Conservation (phyloP, 140 eudicot genomes). For the Stevia rebaudiana region DNA sequence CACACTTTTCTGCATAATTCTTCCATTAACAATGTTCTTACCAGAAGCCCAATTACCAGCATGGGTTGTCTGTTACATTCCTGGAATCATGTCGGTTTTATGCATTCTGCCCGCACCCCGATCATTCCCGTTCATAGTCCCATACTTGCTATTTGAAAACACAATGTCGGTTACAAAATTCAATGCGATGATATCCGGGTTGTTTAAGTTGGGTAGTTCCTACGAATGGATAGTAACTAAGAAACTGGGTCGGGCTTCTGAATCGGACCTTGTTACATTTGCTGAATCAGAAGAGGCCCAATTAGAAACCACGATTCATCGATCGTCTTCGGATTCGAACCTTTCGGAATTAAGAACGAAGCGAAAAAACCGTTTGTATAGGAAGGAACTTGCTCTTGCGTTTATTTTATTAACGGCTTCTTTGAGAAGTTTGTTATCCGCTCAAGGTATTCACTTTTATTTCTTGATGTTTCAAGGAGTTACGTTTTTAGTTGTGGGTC, state of each 20-base stretch:
- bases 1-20: conserved; percentile 93
- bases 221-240: conserved; percentile 94
- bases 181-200: conserved; percentile 84
- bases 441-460: conserved; percentile 85
- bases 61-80: conserved; percentile 91
- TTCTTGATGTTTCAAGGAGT: conserved; percentile 84
- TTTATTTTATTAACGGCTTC: conserved; percentile 70
- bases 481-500: conserved; percentile 73
- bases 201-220: conserved; percentile 61
- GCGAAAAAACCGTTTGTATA: conserved; percentile 51
- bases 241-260: conserved; percentile 77
- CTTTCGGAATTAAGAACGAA: conserved; percentile 47
- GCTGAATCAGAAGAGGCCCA: conserved; percentile 35
- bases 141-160: conserved; percentile 79
- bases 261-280: conserved; percentile 57
- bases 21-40: conserved; percentile 83
- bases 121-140: conserved; percentile 82
- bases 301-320: not conserved
- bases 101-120: conserved; percentile 77
- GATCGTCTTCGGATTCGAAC: conserved; percentile 50
- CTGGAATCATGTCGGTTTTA: conserved; percentile 68
- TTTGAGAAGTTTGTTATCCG: conserved; percentile 77
- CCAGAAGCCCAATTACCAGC: conserved; percentile 86
- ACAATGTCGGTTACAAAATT: conserved; percentile 95
- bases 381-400: conserved; percentile 80